A percentile compares a stretch with the other conserved stretches of the same genome.
Conservation (phyloP, 441 rosid species). For the Bruguiera hainesii region DNA sequence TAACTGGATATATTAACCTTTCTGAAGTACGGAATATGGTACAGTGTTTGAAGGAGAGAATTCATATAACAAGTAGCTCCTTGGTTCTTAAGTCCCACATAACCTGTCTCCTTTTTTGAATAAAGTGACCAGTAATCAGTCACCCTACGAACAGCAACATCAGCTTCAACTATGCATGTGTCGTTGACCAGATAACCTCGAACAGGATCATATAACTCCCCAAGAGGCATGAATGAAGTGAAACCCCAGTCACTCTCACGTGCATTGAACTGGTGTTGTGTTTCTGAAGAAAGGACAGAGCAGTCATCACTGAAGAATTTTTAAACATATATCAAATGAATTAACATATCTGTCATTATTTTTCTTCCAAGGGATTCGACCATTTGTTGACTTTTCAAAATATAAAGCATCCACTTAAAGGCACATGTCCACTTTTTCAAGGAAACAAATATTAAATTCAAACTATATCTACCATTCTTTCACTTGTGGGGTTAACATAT, state of each 20-base stretch:
- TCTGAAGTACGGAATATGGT: slow-evolving; percentile 86
- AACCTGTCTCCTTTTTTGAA: slow-evolving; percentile 92
- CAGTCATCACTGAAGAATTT: not conserved
- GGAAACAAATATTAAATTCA: no score
- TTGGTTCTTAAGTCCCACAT: slow-evolving; percentile 92
- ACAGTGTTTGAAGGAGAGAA: slow-evolving; percentile 84
- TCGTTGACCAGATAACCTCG: slow-evolving; percentile 78
- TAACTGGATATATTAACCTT: slow-evolving; percentile 46
- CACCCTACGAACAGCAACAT: slow-evolving; percentile 70
- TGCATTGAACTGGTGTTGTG: slow-evolving; percentile 86
- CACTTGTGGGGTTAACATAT: no score
- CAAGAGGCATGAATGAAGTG: slow-evolving; percentile 84
- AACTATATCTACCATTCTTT: no score
- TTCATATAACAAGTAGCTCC: slow-evolving; percentile 97
- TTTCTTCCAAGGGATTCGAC: not conserved
- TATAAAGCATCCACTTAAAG: no score
- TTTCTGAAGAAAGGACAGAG: slow-evolving; percentile 44
- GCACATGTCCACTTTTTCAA: not conserved
- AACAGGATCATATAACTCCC: slow-evolving; percentile 71
- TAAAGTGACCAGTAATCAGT: slow-evolving; percentile 80
- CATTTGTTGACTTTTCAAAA: no score
- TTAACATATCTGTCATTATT: not conserved
- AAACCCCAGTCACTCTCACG: slow-evolving; percentile 96
- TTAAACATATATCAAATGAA: not conserved
- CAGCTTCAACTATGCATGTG: slow-evolving; percentile 72